Evolutionary conservation across 75 land plant genomes (phyloP).

Genomic region (Chamaecyparis obtusa): DNA sequence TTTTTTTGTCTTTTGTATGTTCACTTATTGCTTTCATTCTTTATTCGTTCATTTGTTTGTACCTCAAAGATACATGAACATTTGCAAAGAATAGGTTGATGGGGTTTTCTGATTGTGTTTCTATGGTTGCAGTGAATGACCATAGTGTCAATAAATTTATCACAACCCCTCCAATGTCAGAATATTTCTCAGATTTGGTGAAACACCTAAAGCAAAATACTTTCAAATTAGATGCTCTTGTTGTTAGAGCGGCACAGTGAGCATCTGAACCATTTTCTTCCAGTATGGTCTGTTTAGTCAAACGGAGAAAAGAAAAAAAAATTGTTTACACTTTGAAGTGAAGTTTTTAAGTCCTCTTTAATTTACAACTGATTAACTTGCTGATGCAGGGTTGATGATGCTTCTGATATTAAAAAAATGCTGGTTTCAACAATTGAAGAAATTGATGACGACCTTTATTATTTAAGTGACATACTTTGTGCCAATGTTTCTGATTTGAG

Average conservation of each 20-base stretch:
- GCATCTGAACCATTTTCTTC: slow-evolving; percentile 13
- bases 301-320: not conserved
- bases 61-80: not conserved
- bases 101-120: slow-evolving; percentile 21
- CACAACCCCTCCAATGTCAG: slow-evolving; percentile 46
- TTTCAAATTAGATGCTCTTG: slow-evolving; percentile 37
- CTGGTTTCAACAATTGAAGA: slow-evolving; percentile 51
- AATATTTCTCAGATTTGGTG: slow-evolving; percentile 64
- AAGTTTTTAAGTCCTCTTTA: not conserved
- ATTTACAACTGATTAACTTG: not conserved
- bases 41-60: not conserved
- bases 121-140: slow-evolving; percentile 64
- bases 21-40: not conserved
- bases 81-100: not conserved
- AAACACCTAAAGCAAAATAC: slow-evolving; percentile 45
- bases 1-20: not conserved
- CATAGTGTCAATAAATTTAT: slow-evolving; percentile 55
- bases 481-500: slow-evolving; percentile 48
- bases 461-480: slow-evolving; percentile 62
- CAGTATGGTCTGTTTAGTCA: not conserved
- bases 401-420: slow-evolving; percentile 28
- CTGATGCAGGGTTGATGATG: slow-evolving; percentile 47
- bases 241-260: slow-evolving; percentile 43
- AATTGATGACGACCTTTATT: slow-evolving; percentile 66
- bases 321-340: not conserved